Percentiles rank a stretch among this genome's conserved stretches.
phyloP scores from a whole-genome alignment of 1,139 yeast species.

The Casaregolazyma suthepensis region DNA sequence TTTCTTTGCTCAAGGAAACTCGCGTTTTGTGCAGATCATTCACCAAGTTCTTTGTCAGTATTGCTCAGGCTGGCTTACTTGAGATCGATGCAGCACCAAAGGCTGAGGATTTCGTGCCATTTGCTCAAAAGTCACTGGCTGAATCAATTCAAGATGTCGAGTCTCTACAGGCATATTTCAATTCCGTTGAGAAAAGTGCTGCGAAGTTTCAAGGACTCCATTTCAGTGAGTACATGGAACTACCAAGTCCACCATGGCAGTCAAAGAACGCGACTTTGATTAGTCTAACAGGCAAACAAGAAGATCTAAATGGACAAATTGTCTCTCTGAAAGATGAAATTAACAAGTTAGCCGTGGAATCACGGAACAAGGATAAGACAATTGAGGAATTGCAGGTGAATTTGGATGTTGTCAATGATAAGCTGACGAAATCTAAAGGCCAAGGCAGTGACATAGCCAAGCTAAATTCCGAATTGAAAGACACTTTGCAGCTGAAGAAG shows the following conservation, averaged over 20 bases:
- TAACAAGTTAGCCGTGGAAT: constrained; percentile 21
- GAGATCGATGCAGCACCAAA: background rate
- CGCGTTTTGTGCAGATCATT: background rate
- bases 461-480: constrained; percentile 26
- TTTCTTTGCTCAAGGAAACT: background rate
- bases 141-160: background rate
- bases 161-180: background rate
- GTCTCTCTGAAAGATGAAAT: constrained; percentile 21
- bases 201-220: background rate
- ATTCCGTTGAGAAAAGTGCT: background rate
- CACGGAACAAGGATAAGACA: constrained; percentile 33
- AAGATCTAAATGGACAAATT: constrained; percentile 21
- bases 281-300: constrained; percentile 16
- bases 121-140: background rate
- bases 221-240: constrained; percentile 4
- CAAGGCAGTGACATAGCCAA: constrained; percentile 32
- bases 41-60: background rate
- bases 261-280: constrained; percentile 16
- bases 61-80: background rate
- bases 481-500: constrained; percentile 26
- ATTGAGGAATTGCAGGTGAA: constrained; percentile 43
- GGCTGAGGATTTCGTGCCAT: background rate
- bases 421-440: constrained; percentile 36
- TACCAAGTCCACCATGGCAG: constrained; percentile 22
- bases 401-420: constrained; percentile 39